These are phyloP conservation scores for Starmera pachycereana DNA, from an alignment of 805 yeast species.

Conservation along the genomic window DNA sequence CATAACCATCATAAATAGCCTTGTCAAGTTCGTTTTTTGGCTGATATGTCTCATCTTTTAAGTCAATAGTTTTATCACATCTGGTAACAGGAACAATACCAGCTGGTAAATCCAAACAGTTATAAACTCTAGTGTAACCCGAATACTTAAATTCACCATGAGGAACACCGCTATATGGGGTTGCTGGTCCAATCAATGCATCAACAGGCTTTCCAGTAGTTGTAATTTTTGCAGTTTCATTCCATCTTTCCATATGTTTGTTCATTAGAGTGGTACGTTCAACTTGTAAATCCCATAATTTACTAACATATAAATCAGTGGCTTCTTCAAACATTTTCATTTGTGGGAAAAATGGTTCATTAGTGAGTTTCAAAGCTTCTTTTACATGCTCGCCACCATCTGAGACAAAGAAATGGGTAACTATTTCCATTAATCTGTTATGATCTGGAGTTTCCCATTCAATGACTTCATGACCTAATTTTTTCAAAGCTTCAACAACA, in stretches of 20 bases:
- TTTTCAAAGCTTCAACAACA: constrained; percentile 20
- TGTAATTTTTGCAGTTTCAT: constrained; percentile 24
- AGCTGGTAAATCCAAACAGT: constrained; percentile 45
- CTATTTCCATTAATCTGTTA: constrained; percentile 21
- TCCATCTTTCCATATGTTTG: constrained; percentile 33
- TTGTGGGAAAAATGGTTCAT: constrained; percentile 35
- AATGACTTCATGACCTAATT: constrained; percentile 41
- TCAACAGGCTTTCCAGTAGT: constrained; percentile 33
- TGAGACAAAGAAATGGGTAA: constrained; percentile 29
- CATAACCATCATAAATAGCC: constrained; percentile 34
- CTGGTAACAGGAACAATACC: constrained; percentile 49
- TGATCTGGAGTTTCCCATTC: constrained; percentile 36
- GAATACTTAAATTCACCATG: constrained; percentile 25
- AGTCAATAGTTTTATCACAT: constrained; percentile 35
- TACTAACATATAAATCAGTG: constrained; percentile 25
- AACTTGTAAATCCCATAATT: constrained; percentile 33
- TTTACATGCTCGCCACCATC: constrained; percentile 34
- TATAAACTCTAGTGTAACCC: constrained; percentile 46
- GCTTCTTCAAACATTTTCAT: constrained; percentile 29
- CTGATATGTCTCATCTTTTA: constrained; percentile 16
- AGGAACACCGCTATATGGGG: constrained; percentile 33
- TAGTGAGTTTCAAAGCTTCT: constrained; percentile 25
- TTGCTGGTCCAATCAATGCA: constrained; percentile 35
- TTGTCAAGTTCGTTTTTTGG: constrained; percentile 33
- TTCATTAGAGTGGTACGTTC: constrained; percentile 29